Percentiles rank a stretch among this genome's conserved stretches.
These are phyloP conservation scores for Scedosporium boydii DNA, from an alignment of 2,329 filamentous ascomycete species.

Conservation along the genomic window DNA sequence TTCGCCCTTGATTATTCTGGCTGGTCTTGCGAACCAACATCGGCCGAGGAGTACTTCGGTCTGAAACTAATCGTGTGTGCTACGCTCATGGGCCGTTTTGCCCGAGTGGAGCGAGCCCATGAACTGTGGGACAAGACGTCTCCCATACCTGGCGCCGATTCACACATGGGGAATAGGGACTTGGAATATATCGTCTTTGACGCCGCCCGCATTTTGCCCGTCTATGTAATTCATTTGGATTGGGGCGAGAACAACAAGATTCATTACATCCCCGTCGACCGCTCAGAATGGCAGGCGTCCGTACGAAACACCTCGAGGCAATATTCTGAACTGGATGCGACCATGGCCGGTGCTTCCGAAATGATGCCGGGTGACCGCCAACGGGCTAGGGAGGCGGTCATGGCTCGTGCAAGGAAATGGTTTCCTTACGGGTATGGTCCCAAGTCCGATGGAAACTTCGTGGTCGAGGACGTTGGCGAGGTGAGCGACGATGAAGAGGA, in stretches of 20 bases:
- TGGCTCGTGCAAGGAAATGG: conserved; percentile 32
- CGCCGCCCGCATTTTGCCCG: conserved; percentile 30
- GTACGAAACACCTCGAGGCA: not conserved
- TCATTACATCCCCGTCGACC: conserved; percentile 12
- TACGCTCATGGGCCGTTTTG: conserved; percentile 31
- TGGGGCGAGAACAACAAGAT: conserved; percentile 22
- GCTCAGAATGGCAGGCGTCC: conserved; percentile 7
- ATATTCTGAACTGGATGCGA: not conserved
- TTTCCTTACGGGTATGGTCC: conserved; percentile 37
- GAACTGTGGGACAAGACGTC: conserved; percentile 17
- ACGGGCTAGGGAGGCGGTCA: conserved; percentile 24
- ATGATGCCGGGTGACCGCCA: conserved; percentile 23
- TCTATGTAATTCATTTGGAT: conserved; percentile 35
- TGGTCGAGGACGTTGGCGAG: conserved; percentile 35
- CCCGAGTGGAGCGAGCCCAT: conserved; percentile 17
- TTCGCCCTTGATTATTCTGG: conserved; percentile 28
- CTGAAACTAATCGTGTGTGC: conserved; percentile 34
- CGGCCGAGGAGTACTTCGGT: conserved; percentile 21
- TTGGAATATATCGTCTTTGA: conserved; percentile 35
- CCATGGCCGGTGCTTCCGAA: not conserved
- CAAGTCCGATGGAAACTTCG: conserved; percentile 28
- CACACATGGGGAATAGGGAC: conserved; percentile 25
- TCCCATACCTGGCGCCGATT: conserved; percentile 20
- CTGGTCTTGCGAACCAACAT: conserved; percentile 17
- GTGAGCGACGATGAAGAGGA: conserved; percentile 31